Evolutionary conservation across 108 stramenopile genomes (phyloP), one percentile per base, ranked within the genome.

Genomic region (Nitzschia sp.): DNA sequence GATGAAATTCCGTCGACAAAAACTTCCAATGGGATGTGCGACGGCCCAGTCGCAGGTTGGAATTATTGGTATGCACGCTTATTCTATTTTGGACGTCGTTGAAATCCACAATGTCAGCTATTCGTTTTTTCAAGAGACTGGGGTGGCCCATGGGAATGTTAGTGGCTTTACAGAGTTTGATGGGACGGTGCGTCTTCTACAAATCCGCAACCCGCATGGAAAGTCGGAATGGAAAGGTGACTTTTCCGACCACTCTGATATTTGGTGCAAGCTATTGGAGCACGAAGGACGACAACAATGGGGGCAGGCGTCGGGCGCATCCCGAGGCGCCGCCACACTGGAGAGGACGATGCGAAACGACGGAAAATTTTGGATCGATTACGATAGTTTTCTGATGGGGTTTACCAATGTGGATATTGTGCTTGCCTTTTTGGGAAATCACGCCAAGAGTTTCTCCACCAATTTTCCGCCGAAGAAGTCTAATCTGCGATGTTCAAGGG

Each of bases 51-150:
- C 81, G 6, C 86, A 75, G 55, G 85, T 57, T 22, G 92, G 92
- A 6, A 78, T 98, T 6, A 85, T 98, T 29, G 88, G 91, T 1
- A 80, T 80, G 61, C 98, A 98, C 81, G 98, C 98, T 9, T 98
- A 98, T 63, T 88, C 86, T 19, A 86, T 98, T 46, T 70, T 98
- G 46, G 87, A 94, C 69, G 95, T 97, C 6, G 66, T 66, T 14
- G 93, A 98, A 61, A 67, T 97, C 22, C 71, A 72, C 37, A 74
- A 83, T 51, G 68, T 86, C n/a, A 66, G 76, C 0, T 55, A 80
- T 41, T 73, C 86, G 7, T 93, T 88, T 59, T 91, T 93, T 65
- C 52, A 67, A 65, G 82, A 62, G 63, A 82, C 68, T 20, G 41
- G 40, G 11, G 57, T 54, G 14, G 43, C 64, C 10, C 59, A 76